A percentile compares a stretch with the other conserved stretches of the same genome.
Evolutionary conservation across 345 rosid species (phyloP).

Genomic region (Trapa incisa): DNA sequence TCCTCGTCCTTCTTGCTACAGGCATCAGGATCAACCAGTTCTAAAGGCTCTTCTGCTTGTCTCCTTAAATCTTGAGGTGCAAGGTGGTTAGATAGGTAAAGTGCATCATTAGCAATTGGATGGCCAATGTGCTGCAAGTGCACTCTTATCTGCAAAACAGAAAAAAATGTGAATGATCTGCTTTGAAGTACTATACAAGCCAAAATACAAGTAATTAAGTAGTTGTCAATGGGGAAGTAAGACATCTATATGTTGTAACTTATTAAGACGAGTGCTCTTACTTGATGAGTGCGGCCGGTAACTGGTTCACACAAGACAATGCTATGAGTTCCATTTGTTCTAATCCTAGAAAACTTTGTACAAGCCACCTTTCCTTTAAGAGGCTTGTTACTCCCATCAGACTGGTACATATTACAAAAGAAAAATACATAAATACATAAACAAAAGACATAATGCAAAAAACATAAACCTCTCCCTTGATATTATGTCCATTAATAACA

Average conservation of each 20-base stretch:
- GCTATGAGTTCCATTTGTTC: conserved; percentile 71
- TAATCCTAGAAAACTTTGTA: conserved; percentile 77
- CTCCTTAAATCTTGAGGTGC: conserved; percentile 1
- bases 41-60: not conserved
- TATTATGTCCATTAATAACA: not conserved
- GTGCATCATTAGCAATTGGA: conserved; percentile 86
- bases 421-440: too few species aligned
- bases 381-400: conserved; percentile 21
- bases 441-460: not conserved
- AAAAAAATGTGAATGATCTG: not conserved
- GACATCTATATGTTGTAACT: not conserved
- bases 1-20: conserved; percentile 14
- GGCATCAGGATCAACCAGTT: not conserved
- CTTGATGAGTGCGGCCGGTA: conserved; percentile 96
- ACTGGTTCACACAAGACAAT: conserved; percentile 79
- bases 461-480: not conserved
- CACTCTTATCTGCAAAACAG: conserved; percentile 56
- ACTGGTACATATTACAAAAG: not conserved
- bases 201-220: not conserved
- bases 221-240: not conserved
- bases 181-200: too few species aligned
- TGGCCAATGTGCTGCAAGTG: conserved; percentile 75
- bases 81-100: conserved; percentile 43
- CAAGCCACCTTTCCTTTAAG: conserved; percentile 64
- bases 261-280: conserved; percentile 19